Percentiles rank a stretch among this genome's conserved stretches.
Evolutionary conservation across 2,329 filamentous ascomycete genomes (phyloP).

Genomic region (Colletotrichum scovillei): DNA sequence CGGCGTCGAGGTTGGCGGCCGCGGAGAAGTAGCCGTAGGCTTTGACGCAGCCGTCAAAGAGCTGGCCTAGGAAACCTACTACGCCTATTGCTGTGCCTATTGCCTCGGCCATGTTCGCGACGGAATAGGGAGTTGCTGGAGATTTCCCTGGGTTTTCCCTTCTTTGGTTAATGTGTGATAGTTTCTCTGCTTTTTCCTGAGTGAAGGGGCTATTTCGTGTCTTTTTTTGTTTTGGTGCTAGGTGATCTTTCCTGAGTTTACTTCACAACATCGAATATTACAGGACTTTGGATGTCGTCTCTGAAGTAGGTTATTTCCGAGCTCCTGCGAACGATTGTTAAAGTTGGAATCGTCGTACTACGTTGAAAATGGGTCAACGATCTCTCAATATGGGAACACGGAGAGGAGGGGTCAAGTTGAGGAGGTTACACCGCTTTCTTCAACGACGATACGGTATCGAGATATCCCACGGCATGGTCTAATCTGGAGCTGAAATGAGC

Average conservation of each 20-base stretch:
- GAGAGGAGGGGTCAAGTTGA: background rate
- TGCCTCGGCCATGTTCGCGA: conserved; percentile 42
- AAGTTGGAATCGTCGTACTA: background rate
- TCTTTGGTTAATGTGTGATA: no score
- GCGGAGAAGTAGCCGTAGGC: conserved; percentile 57
- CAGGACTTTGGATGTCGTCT: no score
- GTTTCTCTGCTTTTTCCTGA: no score
- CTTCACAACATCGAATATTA: no score
- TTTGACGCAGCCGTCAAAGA: conserved; percentile 59
- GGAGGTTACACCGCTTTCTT: background rate
- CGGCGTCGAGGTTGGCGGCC: conserved; percentile 54
- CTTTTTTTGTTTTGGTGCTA: no score
- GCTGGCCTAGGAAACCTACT: conserved; percentile 57
- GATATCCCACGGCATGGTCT: no score
- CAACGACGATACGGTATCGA: background rate
- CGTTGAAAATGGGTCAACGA: background rate
- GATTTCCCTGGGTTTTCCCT: no score
- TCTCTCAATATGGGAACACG: background rate
- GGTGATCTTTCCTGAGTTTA: no score
- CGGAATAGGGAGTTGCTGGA: no score
- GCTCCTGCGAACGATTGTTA: background rate
- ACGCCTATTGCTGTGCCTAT: conserved; percentile 56
- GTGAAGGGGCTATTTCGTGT: no score
- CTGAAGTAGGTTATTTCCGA: background rate
- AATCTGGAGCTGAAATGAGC: background rate